These are phyloP conservation scores for Dictyostelium brefeldianum DNA, from an alignment of 78 protist genomes.

Conservation along the genomic window DNA sequence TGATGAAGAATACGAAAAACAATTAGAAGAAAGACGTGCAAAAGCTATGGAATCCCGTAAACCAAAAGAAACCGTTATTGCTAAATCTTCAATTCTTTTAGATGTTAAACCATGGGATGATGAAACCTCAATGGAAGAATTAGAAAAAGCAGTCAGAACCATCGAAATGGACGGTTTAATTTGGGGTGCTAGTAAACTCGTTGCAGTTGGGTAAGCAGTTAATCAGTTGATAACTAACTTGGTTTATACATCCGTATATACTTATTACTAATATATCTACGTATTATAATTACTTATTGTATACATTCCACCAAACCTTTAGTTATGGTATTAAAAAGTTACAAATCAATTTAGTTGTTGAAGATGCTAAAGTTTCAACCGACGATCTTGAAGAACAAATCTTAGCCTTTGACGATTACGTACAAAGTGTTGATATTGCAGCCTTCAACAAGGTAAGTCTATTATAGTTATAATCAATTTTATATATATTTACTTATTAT, in stretches of 20 bases:
- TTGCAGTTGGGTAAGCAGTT: too few relatives aligned
- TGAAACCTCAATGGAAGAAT: slow-evolving; percentile 87
- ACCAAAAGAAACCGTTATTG: slow-evolving; percentile 71
- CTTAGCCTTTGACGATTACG: slow-evolving; percentile 89
- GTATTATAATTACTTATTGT: too few relatives aligned
- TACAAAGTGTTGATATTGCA: slow-evolving; percentile 74
- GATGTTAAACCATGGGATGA: slow-evolving; percentile 96
- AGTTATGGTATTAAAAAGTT: slow-evolving; percentile 96
- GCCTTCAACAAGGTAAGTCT: slow-evolving; percentile 11
- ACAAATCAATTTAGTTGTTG: slow-evolving; percentile 85
- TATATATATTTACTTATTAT: too few relatives aligned
- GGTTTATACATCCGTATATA: too few relatives aligned
- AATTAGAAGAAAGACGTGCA: slow-evolving; percentile 66
- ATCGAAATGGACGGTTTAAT: slow-evolving; percentile 91
- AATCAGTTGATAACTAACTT: too few relatives aligned
- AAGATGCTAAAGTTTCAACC: slow-evolving; percentile 87
- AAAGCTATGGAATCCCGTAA: slow-evolving; percentile 77
- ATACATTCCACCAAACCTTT: too few relatives aligned
- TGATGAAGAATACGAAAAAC: slow-evolving; percentile 79
- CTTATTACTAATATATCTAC: too few relatives aligned
- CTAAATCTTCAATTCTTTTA: slow-evolving; percentile 88
- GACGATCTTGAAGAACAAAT: slow-evolving; percentile 89
- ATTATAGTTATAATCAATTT: too few relatives aligned
- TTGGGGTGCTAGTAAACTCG: slow-evolving; percentile 91
- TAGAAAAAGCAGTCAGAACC: slow-evolving; percentile 82